phyloP scores from a whole-genome alignment of 73 alveolate genomes.

The Diophrys sp. region DNA sequence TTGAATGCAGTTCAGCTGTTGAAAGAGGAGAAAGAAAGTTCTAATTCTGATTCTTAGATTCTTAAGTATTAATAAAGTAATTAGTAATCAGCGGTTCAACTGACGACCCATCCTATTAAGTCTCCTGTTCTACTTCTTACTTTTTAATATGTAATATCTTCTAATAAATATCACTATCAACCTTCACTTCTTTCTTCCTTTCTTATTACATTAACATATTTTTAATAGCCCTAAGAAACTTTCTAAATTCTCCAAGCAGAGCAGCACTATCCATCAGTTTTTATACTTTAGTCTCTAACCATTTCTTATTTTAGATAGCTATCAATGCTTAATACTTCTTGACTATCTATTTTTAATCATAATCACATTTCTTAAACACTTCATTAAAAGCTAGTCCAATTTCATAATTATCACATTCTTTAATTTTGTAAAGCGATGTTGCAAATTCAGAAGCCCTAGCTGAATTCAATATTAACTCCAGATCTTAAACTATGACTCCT shows the following conservation, averaged over 20 bases:
- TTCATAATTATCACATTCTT: background rate
- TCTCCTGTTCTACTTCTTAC: background rate
- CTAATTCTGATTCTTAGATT: background rate
- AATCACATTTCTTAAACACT: constrained; percentile 4
- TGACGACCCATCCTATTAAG: background rate
- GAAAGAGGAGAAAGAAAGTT: no score
- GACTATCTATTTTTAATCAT: background rate
- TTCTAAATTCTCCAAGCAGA: background rate
- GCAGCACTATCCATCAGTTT: constrained; percentile 4
- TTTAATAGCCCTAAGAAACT: background rate
- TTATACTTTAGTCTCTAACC: constrained; percentile 8
- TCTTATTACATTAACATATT: constrained; percentile 2
- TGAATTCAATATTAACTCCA: background rate
- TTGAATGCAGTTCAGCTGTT: no score
- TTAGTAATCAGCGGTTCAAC: background rate
- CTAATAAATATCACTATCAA: background rate
- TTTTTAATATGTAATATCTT: background rate
- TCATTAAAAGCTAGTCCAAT: background rate
- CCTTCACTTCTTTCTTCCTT: background rate
- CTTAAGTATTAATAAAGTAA: background rate
- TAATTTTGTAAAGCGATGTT: background rate
- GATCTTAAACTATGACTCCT: background rate
- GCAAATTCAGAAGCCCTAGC: background rate
- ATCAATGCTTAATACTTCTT: constrained; percentile 1
- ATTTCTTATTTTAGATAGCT: background rate